Evolutionary conservation across 1,284 basidiomycete species (phyloP), one percentile per base, ranked within the genome.

Genomic region (Boletus sp.): DNA sequence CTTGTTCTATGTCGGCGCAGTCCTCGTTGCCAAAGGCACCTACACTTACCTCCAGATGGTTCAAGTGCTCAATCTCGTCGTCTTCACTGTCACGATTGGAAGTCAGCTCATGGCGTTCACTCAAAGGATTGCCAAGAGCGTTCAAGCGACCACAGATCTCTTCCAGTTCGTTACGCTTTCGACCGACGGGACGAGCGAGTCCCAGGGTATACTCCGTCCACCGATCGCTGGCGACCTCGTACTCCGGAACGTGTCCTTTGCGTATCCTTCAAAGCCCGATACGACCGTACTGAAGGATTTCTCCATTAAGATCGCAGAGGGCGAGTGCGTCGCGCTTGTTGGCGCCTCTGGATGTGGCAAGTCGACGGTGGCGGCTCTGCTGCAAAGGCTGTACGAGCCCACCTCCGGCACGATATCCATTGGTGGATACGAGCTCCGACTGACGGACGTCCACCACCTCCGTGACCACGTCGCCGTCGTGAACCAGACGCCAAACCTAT

Each of bases 81-180:
- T 98, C 32, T 98, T 98, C 72, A 86, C 89, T 7, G 84, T 98
- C 51, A 91, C 91, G 3, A 95, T 96, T 55, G 91, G 91, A 2
- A 83, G 86, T 20, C 90, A 93, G 65, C 77, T 94, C 56, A 84
- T 97, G 78, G 78, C 82, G 23, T 94, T 93, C 70, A 86, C 91
- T 34, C 83, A 91, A 55, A 78, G 75, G 55, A 88, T 94, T 50
- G 78, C 87, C 33, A 91, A 91, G 69, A 80, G 87, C 27, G 74
- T 83, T 8, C 83, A 88, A 54, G 93, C 94, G 1, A 82, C 91
- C 0, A 72, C 75, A 30, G 92, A 95, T 65, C 81, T 95, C 59
- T 75, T 84, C 56, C 73, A 76, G 3, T 71, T 95, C 22, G 71
- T 88, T 40, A 67, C 76, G 19, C 78, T 96, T 25, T 62, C 73